Base-by-base conservation (phyloP, 2,329 filamentous ascomycete genomes). In the Keithomyces neogunnii region DNA sequence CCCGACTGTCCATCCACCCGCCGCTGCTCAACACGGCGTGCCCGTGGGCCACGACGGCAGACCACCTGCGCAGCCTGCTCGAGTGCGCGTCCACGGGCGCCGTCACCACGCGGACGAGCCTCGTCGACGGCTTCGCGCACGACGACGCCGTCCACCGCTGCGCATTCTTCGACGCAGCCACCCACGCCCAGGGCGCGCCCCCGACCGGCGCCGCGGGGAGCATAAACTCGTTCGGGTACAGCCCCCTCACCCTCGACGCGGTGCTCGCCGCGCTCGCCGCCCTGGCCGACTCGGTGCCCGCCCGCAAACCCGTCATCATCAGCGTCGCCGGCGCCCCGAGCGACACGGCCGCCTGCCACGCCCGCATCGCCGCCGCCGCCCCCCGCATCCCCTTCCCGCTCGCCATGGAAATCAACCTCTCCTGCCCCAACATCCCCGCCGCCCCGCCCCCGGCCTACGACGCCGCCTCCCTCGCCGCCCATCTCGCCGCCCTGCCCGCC, bases 331-430 rank as follows among this genome's bases (percentile, higher is more conserved):
- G 87, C 4, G 70, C 73, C 0, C 75, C 79, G 0, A 61, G 69
- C 0, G 81, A 87, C 9, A 74, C 89, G 0, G 68, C 69, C 0
- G 57, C 68, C 51, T 84, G 81, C 67, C 85, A 86, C 61, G 54
- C 57, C 1, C 66, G 69, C 11, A 75, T 86, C 53, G 64, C 63
- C 52, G 53, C 30, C 45, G 60, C 54, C 54, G 74, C 71, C 62
- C 3, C 46, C 30, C 29, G 71, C 3, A 53, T 74, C n/a, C 57
- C 61, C 1, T 66, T 81, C 56, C 73, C 74, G 1, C 69, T 88
- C 1, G 82, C 82, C 19, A 80, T 90, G 72, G 88, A 92, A 66
- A 73, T 91, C 60, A 92, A 92, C 62, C 77, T 91, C 32, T 86
- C 81, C 33, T 91, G 88, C 58, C 88, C 88, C 0, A 91, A 92